These are phyloP conservation scores for Coleophoma eucalyptorum DNA, from an alignment of 2,329 filamentous ascomycete genomes.

Conservation along the genomic window DNA sequence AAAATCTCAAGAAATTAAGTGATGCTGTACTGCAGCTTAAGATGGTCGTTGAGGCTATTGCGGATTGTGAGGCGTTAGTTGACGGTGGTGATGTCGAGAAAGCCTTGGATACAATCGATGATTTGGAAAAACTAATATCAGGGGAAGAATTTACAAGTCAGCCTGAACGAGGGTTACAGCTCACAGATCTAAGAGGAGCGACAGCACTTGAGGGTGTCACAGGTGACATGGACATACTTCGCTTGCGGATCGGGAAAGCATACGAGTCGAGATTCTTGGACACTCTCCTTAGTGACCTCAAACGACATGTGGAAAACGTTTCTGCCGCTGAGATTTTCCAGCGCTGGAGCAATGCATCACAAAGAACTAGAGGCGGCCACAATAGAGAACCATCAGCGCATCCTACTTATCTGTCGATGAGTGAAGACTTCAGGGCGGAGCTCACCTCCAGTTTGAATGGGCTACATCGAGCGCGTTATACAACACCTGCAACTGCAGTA, in stretches of 20 bases:
- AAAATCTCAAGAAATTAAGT: slow-evolving; percentile 80
- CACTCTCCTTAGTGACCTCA: slow-evolving; percentile 74
- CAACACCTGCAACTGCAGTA: slow-evolving; percentile 73
- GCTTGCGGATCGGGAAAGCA: slow-evolving; percentile 78
- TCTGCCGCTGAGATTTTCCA: slow-evolving; percentile 71
- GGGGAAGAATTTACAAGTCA: slow-evolving; percentile 50
- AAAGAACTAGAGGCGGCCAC: slow-evolving; percentile 65
- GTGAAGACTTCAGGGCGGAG: slow-evolving; percentile 65
- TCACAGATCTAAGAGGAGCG: slow-evolving; percentile 70
- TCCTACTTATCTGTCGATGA: slow-evolving; percentile 75
- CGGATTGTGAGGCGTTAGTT: slow-evolving; percentile 74
- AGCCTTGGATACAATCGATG: slow-evolving; percentile 73
- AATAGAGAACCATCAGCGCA: slow-evolving; percentile 63
- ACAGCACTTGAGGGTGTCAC: slow-evolving; percentile 78
- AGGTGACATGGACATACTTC: slow-evolving; percentile 70
- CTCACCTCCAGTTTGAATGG: slow-evolving; percentile 71
- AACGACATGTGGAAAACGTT: slow-evolving; percentile 73
- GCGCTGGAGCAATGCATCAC: slow-evolving; percentile 77
- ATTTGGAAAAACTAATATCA: slow-evolving; percentile 74
- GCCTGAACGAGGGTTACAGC: slow-evolving; percentile 19
- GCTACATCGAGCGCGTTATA: slow-evolving; percentile 76
- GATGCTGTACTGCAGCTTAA: slow-evolving; percentile 81
- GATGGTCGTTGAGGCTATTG: slow-evolving; percentile 71
- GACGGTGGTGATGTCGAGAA: slow-evolving; percentile 80
- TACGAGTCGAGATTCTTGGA: slow-evolving; percentile 80